Base-by-base conservation (phyloP, 257 asterid species). In the Lithospermum erythrorhizon region DNA sequence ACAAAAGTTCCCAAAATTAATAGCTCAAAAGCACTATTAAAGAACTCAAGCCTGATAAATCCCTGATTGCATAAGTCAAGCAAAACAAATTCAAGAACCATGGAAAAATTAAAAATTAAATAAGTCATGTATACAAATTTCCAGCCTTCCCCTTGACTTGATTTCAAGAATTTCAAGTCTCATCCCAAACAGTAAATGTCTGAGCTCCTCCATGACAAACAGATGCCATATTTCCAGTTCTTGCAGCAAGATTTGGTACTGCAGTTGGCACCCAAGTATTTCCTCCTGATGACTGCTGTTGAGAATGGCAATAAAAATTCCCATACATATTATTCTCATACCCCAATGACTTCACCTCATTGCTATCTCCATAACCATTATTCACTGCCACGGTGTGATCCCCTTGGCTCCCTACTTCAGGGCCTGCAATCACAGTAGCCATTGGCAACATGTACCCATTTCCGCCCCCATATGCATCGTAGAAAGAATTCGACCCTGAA, bases 1-100 rank as follows among this genome's bases (percentile, higher is more conserved):
- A 70, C 77, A 21, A 21, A 69, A 83, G 86, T 73, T 81, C 93
- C 78, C 95, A 85, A 85, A 88, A 88, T 79, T 77, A 83, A 83
- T 75, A 83, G 87, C 86, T 63, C 71, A 71, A 63, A 71, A 63
- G 48, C 79, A 79, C 94, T 83, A 85, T 71, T 68, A 71, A 78
- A 70, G 81, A 87, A 87, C 87, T 75, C 76, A 63, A 63, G 75
- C 66, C 63, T 63, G 49, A 41, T 54, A 62, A 69, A 77, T 79
- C 65, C 32, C 49, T 41, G 49, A 41, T 41, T 41, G 18, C 49
- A 41, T 11, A 41, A 41, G 49, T 41, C 49, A 11, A 41, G 49
- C 16, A 41, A 41, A 41, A 41, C 11, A 8, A 41, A 41, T 41
- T 41, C 17, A 41, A 41, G 17, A 41, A 41, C 49, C 49, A 11